phyloP scores from a whole-genome alignment of 805 yeast species.

The Suhomyces prunicola region DNA sequence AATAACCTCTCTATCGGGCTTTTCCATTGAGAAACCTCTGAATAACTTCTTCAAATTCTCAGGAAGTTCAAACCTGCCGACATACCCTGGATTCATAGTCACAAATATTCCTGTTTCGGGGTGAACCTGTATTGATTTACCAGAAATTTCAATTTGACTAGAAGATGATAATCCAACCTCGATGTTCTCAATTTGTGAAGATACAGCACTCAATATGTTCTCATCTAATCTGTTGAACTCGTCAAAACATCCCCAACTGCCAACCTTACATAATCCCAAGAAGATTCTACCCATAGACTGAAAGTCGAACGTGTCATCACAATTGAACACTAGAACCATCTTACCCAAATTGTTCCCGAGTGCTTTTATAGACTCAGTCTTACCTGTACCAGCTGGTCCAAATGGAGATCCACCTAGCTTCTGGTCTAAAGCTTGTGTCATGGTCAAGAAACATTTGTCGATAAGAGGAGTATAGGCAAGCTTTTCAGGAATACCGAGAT shows the following conservation, averaged over 20 bases:
- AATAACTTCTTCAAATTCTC: conserved; percentile 81
- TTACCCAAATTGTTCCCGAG: conserved; percentile 76
- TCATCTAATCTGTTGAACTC: conserved; percentile 83
- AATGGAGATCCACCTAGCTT: conserved; percentile 84
- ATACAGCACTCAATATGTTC: conserved; percentile 74
- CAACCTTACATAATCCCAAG: conserved; percentile 74
- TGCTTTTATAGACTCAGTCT: conserved; percentile 87
- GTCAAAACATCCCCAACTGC: conserved; percentile 96
- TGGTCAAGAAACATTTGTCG: conserved; percentile 57
- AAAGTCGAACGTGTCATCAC: conserved; percentile 86
- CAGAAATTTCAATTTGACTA: conserved; percentile 39
- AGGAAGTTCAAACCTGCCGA: conserved; percentile 79
- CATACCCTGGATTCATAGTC: conserved; percentile 88
- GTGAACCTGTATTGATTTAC: conserved; percentile 37
- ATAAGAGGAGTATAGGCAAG: conserved; percentile 76
- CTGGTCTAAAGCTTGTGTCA: conserved; percentile 72
- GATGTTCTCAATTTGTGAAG: conserved; percentile 73
- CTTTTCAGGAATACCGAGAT: conserved; percentile 68
- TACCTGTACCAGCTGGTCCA: conserved; percentile 98
- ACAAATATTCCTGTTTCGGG: conserved; percentile 70
- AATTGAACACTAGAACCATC: conserved; percentile 81
- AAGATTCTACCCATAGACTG: conserved; percentile 75
- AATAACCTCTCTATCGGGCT: conserved; percentile 68
- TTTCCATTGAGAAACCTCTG: conserved; percentile 67
- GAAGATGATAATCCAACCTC: conserved; percentile 47